Conservation (phyloP, 2,329 filamentous ascomycete genomes). For the Trichophaea hybrida region DNA sequence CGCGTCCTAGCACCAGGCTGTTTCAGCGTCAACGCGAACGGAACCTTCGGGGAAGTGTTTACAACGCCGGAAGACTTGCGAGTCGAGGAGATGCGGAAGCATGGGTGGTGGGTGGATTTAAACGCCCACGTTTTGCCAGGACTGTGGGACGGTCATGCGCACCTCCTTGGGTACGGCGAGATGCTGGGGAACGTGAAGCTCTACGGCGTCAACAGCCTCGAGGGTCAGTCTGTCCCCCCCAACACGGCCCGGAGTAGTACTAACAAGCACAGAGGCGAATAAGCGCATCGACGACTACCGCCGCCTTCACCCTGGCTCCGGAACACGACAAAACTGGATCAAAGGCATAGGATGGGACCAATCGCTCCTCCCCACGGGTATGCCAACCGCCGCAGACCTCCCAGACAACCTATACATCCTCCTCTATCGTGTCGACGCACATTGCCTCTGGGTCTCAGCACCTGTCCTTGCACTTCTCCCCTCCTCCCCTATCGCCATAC, state of each 20-base stretch:
- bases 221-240: background rate
- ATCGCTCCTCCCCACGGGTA: constrained; percentile 41
- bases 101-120: background rate
- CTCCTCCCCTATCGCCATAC: constrained; percentile 38
- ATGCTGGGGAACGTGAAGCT: constrained; percentile 52
- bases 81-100: background rate
- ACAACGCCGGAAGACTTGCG: background rate
- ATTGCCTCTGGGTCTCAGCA: constrained; percentile 55
- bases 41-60: background rate
- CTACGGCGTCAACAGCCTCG: constrained; percentile 43
- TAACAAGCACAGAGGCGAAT: constrained; percentile 35
- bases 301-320: constrained; percentile 37
- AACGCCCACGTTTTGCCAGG: constrained; percentile 42
- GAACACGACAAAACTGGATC: constrained; percentile 45
- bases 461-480: constrained; percentile 49
- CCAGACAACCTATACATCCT: constrained; percentile 45
- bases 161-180: constrained; percentile 52
- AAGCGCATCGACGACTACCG: constrained; percentile 41
- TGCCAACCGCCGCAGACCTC: constrained; percentile 48
- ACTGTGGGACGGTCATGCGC: constrained; percentile 57
- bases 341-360: constrained; percentile 60
- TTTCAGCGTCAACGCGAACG: background rate
- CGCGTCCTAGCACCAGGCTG: background rate
- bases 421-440: constrained; percentile 55
- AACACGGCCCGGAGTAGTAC: background rate